Evolutionary conservation across 2,329 filamentous ascomycete species (phyloP).

Genomic region (Apiospora sp.): DNA sequence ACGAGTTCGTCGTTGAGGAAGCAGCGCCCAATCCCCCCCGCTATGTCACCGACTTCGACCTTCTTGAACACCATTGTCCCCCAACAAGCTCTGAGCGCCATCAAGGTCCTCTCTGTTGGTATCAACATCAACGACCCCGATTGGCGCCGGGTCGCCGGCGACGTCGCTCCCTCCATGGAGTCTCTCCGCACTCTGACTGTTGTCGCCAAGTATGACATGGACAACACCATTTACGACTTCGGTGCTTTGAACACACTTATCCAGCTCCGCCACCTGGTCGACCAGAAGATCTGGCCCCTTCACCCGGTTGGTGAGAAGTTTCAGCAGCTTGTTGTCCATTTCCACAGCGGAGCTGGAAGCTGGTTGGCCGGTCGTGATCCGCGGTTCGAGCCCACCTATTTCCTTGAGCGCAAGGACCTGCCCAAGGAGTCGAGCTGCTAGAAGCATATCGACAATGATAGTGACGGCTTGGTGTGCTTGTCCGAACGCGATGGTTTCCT

Average conservation of each 20-base stretch:
- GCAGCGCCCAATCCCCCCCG: too few relatives aligned
- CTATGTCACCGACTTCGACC: too few relatives aligned
- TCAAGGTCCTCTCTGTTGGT: not conserved
- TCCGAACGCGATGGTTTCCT: too few relatives aligned
- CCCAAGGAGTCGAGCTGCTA: too few relatives aligned
- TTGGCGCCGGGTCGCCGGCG: not conserved
- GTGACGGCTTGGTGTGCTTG: too few relatives aligned
- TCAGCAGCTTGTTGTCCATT: not conserved
- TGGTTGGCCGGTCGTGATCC: not conserved
- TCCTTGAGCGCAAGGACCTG: not conserved
- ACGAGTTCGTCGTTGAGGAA: not conserved
- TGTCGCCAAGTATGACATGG: not conserved
- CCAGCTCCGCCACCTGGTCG: too few relatives aligned
- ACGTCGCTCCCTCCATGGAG: not conserved
- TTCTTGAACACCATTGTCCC: not conserved
- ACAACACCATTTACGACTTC: not conserved
- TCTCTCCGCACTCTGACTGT: not conserved
- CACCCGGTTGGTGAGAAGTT: accelerated
- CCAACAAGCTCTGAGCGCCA: not conserved
- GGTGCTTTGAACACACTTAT: too few relatives aligned
- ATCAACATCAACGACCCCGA: not conserved
- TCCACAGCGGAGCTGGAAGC: not conserved
- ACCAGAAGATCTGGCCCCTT: not conserved
- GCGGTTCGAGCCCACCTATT: not conserved
- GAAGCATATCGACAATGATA: too few relatives aligned